These are phyloP conservation scores for Thuidium tamariscinum DNA, from an alignment of 225 moss, liverwort and hornwort species.

Conservation along the genomic window DNA sequence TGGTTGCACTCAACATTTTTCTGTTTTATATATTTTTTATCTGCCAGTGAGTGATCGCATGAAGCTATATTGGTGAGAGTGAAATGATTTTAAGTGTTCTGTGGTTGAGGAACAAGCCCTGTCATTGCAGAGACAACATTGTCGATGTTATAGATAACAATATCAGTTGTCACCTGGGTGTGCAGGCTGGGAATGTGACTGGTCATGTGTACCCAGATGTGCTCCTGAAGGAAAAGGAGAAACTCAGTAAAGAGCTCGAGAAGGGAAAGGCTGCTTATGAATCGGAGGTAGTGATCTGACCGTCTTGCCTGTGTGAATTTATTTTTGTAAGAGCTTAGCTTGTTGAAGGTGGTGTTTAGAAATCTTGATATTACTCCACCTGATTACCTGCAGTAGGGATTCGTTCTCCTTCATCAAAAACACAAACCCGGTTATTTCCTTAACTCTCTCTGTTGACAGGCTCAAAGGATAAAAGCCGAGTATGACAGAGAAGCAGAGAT, in stretches of 20 bases:
- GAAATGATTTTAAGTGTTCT: neutral
- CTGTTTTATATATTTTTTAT: neutral
- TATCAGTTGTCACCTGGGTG: neutral
- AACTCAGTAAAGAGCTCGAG: conserved; percentile 26
- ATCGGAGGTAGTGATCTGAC: conserved; percentile 14
- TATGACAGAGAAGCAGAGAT: conserved; percentile 45
- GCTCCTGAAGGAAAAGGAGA: conserved; percentile 42
- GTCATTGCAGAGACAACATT: neutral
- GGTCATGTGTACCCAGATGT: conserved; percentile 14
- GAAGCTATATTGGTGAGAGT: neutral
- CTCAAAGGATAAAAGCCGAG: conserved; percentile 43
- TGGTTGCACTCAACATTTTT: neutral
- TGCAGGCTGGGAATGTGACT: conserved; percentile 18
- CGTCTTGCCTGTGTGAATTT: neutral
- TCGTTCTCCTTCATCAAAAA: neutral
- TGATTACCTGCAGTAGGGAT: neutral
- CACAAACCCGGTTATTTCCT: neutral
- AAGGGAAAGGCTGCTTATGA: conserved; percentile 24
- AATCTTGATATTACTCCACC: neutral
- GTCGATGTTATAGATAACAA: neutral
- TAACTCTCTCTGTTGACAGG: conserved; percentile 11
- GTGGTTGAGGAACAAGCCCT: neutral
- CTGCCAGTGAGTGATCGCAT: neutral
- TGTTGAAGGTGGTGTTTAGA: neutral
- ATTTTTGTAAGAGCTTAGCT: neutral